Evolutionary conservation across 192 early-diverging fungal genomes (phyloP).

Genomic region (Linnemannia zychae): DNA sequence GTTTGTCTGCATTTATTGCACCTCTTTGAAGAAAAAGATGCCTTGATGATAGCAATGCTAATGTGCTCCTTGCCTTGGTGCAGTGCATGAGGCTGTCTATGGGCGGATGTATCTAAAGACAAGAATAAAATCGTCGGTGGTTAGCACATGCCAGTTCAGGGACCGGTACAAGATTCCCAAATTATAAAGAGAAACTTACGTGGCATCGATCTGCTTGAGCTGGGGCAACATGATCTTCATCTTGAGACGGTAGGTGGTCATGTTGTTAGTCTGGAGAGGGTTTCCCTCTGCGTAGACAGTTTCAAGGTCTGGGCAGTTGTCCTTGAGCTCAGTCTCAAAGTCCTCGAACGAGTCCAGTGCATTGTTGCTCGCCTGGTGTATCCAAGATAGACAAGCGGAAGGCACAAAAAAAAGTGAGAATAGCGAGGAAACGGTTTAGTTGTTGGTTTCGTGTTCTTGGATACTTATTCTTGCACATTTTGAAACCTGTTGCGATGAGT

Average conservation of each 20-base stretch:
- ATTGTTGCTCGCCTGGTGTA: slow-evolving; percentile 86
- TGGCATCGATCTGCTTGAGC: slow-evolving; percentile 94
- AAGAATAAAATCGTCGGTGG: slow-evolving; percentile 34
- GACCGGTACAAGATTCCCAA: no score
- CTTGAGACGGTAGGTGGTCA: slow-evolving; percentile 88
- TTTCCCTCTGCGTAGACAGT: slow-evolving; percentile 98
- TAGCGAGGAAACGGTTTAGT: background rate
- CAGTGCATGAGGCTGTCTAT: background rate
- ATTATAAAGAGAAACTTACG: slow-evolving; percentile 62
- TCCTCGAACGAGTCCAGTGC: slow-evolving; percentile 82
- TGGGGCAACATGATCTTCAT: slow-evolving; percentile 87
- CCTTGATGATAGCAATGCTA: no score
- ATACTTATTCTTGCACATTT: no score
- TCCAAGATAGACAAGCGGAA: no score
- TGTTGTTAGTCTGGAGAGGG: slow-evolving; percentile 84
- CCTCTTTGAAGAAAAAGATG: no score
- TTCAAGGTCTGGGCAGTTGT: slow-evolving; percentile 68
- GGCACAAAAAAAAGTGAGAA: background rate
- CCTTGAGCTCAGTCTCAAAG: slow-evolving; percentile 76
- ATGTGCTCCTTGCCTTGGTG: background rate
- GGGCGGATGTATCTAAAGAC: background rate
- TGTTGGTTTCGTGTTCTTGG: slow-evolving; percentile 11
- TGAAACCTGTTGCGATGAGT: no score
- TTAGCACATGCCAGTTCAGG: no score
- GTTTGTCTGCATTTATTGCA: background rate